Percentiles rank a stretch among this genome's conserved stretches.
Conservation (phyloP, 2,329 filamentous ascomycete species). For the Cadophora luteo-olivacea region DNA sequence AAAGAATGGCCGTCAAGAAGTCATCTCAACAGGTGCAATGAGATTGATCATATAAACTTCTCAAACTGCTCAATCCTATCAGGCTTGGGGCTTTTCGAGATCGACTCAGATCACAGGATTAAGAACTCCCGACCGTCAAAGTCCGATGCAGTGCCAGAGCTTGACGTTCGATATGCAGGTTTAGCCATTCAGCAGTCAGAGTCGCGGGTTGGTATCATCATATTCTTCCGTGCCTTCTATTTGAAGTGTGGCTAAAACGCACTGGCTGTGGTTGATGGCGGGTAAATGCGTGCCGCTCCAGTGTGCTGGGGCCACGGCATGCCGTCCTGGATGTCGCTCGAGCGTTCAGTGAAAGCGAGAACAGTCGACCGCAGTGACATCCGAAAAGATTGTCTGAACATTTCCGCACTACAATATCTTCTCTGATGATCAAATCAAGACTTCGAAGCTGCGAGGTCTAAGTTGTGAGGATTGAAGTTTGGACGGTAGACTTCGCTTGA, state of each 20-base stretch:
- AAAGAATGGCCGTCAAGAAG: too few relatives aligned
- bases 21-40: too few relatives aligned
- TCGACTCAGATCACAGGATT: background rate
- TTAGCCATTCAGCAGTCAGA: slow-evolving; percentile 17
- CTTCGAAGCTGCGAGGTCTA: too few relatives aligned
- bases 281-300: slow-evolving; percentile 18
- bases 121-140: background rate
- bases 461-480: too few relatives aligned
- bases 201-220: slow-evolving; percentile 12
- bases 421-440: too few relatives aligned
- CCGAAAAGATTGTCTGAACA: background rate
- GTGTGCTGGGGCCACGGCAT: background rate
- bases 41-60: too few relatives aligned
- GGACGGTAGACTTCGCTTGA: too few relatives aligned
- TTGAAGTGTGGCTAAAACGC: slow-evolving; percentile 8
- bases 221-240: slow-evolving; percentile 18
- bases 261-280: slow-evolving; percentile 8
- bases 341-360: background rate
- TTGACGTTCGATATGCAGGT: background rate
- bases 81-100: too few relatives aligned
- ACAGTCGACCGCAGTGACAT: background rate
- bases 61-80: too few relatives aligned
- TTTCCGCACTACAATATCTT: too few relatives aligned
- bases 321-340: slow-evolving; percentile 1
- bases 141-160: background rate